Percentiles rank a stretch among this genome's conserved stretches.
Conservation (phyloP, 352 stramenopile species). For the Phytophthora macrochlamydospora region DNA sequence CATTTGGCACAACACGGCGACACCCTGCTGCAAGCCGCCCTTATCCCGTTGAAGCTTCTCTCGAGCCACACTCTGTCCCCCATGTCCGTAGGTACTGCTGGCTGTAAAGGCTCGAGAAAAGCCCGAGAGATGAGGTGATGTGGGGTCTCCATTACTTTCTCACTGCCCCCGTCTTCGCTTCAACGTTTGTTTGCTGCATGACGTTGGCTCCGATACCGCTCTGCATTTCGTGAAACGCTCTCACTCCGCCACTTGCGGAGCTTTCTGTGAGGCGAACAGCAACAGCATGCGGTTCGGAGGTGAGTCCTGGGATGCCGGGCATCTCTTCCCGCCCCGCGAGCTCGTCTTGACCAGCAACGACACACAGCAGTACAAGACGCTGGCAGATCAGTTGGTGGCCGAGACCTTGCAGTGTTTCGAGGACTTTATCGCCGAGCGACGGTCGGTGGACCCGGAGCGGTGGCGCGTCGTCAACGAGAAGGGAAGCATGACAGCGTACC, state of each 20-base stretch:
- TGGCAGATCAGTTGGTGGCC: conserved; percentile 37
- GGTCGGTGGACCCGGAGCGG: conserved; percentile 20
- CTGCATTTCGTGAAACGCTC: conserved; percentile 29
- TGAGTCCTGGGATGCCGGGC: conserved; percentile 37
- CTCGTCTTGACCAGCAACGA: conserved; percentile 27
- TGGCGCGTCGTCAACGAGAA: conserved; percentile 39
- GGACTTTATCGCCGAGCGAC: conserved; percentile 26
- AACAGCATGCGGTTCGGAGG: conserved; percentile 33
- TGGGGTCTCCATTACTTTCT: conserved; percentile 11
- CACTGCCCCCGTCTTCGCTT: conserved; percentile 4
- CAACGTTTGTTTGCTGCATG: conserved; percentile 23
- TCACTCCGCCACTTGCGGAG: not conserved
- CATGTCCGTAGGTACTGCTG: conserved; percentile 7
- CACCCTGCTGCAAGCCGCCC: conserved; percentile 1
- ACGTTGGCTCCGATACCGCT: conserved; percentile 13
- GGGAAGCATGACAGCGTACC: conserved; percentile 35
- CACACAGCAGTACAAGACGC: conserved; percentile 24
- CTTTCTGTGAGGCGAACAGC: not conserved
- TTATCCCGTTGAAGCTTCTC: conserved; percentile 30
- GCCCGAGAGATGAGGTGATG: not conserved
- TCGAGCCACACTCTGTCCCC: conserved; percentile 7
- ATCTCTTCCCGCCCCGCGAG: conserved; percentile 35
- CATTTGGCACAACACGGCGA: not conserved
- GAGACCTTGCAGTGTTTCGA: conserved; percentile 39
- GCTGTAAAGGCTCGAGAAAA: conserved; percentile 21